Evolutionary conservation across 2,329 filamentous ascomycete species (phyloP), one percentile per base, ranked within the genome.

Genomic region (Venturiaceae sp.): DNA sequence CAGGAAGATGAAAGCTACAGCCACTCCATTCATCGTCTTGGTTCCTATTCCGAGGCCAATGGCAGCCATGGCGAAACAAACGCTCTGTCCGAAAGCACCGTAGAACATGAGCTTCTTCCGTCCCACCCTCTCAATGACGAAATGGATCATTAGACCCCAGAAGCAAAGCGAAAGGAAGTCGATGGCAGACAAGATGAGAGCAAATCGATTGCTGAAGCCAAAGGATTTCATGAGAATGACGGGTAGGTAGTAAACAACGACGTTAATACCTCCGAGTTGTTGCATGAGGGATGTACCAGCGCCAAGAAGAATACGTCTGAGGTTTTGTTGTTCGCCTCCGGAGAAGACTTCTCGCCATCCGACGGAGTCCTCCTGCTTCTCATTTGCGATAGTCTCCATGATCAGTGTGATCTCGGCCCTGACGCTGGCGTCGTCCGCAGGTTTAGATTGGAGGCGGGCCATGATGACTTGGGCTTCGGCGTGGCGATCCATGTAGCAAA

Each of bases 401-500:
- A 71, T 71, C 55, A 71, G 68, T 47, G 68, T 67, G 50, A 70
- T 70, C 56, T 70, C 66, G 0, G 64, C 62, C 14, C 62, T 63
- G 19, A 71, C 67, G 1, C 66, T 67, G 1, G 67, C 60, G 2
- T 65, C 66, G 19, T 62, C 53, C 3, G 66, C n/a, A n/a, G n/a
- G n/a, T n/a, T n/a, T n/a, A n/a, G n/a, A n/a, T n/a, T n/a, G n/a
- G n/a, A n/a, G n/a, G n/a, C n/a, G 62, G 1, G 66, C 67, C 16
- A 66, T 67, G 19, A 69, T 71, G n/a, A 82, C 87, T 9, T 79
- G 79, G 0, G 85, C 86, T 67, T 90, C 87, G 0, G 87, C 80
- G 36, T 85, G 77, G 0, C 85, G 79, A 0, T 83, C 85, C 5
- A 80, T 80, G 62, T 88, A 88, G 62, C 82, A 79, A 0, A 89